These are phyloP conservation scores for Neonectria ditissima DNA, from an alignment of 2,329 filamentous ascomycete genomes.

Conservation along the genomic window DNA sequence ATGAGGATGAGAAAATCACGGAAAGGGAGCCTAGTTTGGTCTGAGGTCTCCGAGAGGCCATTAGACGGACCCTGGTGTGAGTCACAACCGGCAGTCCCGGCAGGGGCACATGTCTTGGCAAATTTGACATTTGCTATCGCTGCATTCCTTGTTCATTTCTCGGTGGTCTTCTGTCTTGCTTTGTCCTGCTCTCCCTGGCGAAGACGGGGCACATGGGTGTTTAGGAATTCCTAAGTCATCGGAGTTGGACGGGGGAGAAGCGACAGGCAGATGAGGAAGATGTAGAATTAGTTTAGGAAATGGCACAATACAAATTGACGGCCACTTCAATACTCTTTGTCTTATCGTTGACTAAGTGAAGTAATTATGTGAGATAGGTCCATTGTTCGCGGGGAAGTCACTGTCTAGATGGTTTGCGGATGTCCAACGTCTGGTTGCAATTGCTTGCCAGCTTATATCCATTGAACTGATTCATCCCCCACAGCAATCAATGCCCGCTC, in stretches of 20 bases:
- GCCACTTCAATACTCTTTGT: slow-evolving; percentile 27
- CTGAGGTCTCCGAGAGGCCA: slow-evolving; percentile 42
- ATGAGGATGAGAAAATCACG: slow-evolving; percentile 46
- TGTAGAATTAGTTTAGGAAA: slow-evolving; percentile 48
- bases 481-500: neutral
- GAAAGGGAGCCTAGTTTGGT: slow-evolving; percentile 34
- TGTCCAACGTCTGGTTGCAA: slow-evolving; percentile 30
- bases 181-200: slow-evolving; percentile 22
- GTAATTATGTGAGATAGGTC: neutral
- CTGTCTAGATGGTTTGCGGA: neutral
- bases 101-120: slow-evolving; percentile 45
- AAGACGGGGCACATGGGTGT: slow-evolving; percentile 7
- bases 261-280: slow-evolving; percentile 25
- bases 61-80: slow-evolving; percentile 39
- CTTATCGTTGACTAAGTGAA: neutral
- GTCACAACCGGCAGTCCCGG: slow-evolving; percentile 44
- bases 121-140: slow-evolving; percentile 48
- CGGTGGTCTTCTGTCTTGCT: slow-evolving; percentile 16
- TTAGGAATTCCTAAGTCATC: slow-evolving; percentile 17
- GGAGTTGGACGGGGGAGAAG: slow-evolving; percentile 23
- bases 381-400: neutral
- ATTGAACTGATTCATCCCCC: slow-evolving; percentile 3
- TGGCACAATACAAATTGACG: slow-evolving; percentile 46
- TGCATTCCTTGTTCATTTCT: slow-evolving; percentile 43
- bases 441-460: slow-evolving; percentile 33